A percentile compares a stretch with the other conserved stretches of the same genome.
Conservation (phyloP, 2,329 filamentous ascomycete species). For the Dactylellina drechsleri region DNA sequence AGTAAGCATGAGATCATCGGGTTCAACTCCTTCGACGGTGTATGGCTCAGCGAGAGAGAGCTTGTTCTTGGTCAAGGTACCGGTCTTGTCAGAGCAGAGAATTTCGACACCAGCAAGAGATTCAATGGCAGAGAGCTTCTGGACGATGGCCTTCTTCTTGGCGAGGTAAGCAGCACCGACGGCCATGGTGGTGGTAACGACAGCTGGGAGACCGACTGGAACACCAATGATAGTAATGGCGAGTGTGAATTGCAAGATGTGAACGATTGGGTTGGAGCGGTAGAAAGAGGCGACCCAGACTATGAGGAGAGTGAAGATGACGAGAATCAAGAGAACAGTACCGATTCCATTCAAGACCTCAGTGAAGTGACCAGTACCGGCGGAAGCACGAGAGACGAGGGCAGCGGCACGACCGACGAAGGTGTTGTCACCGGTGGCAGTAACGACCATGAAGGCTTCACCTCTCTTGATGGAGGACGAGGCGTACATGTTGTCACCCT, state of each 20-base stretch:
- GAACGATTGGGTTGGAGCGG: conserved; percentile 81
- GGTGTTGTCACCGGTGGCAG: conserved; percentile 86
- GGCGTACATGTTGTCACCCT: conserved; percentile 81
- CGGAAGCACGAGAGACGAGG: conserved; percentile 79
- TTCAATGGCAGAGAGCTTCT: conserved; percentile 91
- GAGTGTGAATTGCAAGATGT: conserved; percentile 83
- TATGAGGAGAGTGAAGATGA: conserved; percentile 80
- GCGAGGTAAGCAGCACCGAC: conserved; percentile 90
- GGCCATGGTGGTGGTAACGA: conserved; percentile 94
- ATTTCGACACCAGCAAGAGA: conserved; percentile 92
- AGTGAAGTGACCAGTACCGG: conserved; percentile 85
- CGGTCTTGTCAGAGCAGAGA: conserved; percentile 93
- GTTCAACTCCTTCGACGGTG: conserved; percentile 81
- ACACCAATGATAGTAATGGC: conserved; percentile 93
- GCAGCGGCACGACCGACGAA: conserved; percentile 90
- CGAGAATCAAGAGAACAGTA: conserved; percentile 79
- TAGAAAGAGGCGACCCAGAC: conserved; percentile 92
- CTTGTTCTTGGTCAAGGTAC: conserved; percentile 94
- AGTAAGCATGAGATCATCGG: conserved; percentile 90
- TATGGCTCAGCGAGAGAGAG: conserved; percentile 86
- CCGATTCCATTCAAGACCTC: conserved; percentile 89
- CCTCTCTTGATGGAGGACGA: conserved; percentile 92
- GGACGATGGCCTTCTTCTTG: conserved; percentile 91
- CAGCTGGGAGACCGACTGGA: conserved; percentile 89
- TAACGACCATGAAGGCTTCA: conserved; percentile 83